Evolutionary conservation across 2,329 filamentous ascomycete genomes (phyloP).

Genomic region (Cladosporium sp.): DNA sequence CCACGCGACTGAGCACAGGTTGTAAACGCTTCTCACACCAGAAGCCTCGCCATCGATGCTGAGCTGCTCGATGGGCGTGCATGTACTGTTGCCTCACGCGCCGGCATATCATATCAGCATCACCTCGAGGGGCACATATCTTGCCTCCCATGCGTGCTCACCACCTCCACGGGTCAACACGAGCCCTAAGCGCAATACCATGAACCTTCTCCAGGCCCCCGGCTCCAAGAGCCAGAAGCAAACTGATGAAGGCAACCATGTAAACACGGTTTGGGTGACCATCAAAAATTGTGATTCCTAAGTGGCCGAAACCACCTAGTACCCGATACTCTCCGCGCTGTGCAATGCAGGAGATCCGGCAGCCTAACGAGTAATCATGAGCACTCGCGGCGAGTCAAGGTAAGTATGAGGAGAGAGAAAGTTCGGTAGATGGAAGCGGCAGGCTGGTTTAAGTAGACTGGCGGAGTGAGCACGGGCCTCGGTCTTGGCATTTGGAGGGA

Average conservation of each 20-base stretch:
- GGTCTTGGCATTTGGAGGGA: too few species aligned
- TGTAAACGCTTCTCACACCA: too few species aligned
- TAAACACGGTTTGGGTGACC: not conserved
- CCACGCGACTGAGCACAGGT: too few species aligned
- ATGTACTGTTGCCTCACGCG: too few species aligned
- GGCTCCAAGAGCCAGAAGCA: not conserved
- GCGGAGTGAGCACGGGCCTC: too few species aligned
- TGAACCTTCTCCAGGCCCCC: not conserved
- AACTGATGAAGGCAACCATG: not conserved
- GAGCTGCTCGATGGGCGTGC: too few species aligned
- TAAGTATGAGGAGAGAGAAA: slow-evolving; percentile 6
- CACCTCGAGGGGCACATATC: too few species aligned
- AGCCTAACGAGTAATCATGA: slow-evolving; percentile 12
- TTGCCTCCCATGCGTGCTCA: too few species aligned
- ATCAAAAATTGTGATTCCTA: slow-evolving; percentile 4
- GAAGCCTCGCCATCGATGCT: too few species aligned
- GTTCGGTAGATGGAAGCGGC: not conserved
- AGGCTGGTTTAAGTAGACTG: too few species aligned
- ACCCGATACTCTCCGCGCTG: slow-evolving; percentile 14
- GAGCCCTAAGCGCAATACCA: not conserved
- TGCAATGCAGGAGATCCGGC: slow-evolving; percentile 13
- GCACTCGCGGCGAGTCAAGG: slow-evolving; percentile 1
- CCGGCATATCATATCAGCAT: too few species aligned
- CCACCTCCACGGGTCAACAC: too few species aligned
- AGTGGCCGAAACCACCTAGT: slow-evolving; percentile 6